Evolutionary conservation across 345 rosid species (phyloP).

Genomic region (Populus ilicifolia): DNA sequence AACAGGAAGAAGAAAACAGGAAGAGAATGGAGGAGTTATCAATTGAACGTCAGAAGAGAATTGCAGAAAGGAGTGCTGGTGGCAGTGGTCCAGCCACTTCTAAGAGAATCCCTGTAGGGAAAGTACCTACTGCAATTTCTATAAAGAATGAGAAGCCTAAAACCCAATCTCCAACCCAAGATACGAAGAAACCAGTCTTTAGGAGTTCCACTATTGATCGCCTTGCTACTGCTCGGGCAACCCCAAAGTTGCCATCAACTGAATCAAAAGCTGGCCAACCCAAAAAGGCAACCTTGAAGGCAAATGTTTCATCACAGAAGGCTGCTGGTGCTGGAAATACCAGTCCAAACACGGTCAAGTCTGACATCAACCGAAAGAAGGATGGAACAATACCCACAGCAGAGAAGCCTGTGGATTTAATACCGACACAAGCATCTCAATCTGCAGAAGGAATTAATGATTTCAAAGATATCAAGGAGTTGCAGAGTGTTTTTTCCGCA

Average conservation of each 20-base stretch:
- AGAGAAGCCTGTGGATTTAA: constrained; percentile 21
- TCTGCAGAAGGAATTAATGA: constrained; percentile 31
- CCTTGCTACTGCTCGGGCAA: constrained; percentile 60
- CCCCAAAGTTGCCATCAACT: constrained; percentile 39
- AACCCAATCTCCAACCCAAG: constrained; percentile 33
- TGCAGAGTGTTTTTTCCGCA: constrained; percentile 33
- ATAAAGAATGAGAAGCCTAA: constrained; percentile 38
- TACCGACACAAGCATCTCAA: constrained; percentile 25
- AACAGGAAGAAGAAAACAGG: constrained; percentile 79
- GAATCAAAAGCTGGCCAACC: constrained; percentile 43
- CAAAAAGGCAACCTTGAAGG: constrained; percentile 39
- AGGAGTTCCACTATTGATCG: constrained; percentile 88
- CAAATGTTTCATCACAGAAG: constrained; percentile 39
- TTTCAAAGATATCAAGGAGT: constrained; percentile 63
- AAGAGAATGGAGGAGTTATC: constrained; percentile 73
- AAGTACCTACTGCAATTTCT: constrained; percentile 23
- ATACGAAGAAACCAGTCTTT: constrained; percentile 49
- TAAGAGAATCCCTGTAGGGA: constrained; percentile 41
- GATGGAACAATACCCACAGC: constrained; percentile 26
- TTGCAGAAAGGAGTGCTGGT: constrained; percentile 73
- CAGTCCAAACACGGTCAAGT: constrained; percentile 29
- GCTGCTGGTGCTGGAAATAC: constrained; percentile 27
- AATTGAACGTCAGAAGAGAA: constrained; percentile 85
- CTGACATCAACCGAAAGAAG: constrained; percentile 40
- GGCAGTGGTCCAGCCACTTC: constrained; percentile 33